Evolutionary conservation across 2,329 filamentous ascomycete species (phyloP).

Genomic region (Phaeosphaeria sp.): DNA sequence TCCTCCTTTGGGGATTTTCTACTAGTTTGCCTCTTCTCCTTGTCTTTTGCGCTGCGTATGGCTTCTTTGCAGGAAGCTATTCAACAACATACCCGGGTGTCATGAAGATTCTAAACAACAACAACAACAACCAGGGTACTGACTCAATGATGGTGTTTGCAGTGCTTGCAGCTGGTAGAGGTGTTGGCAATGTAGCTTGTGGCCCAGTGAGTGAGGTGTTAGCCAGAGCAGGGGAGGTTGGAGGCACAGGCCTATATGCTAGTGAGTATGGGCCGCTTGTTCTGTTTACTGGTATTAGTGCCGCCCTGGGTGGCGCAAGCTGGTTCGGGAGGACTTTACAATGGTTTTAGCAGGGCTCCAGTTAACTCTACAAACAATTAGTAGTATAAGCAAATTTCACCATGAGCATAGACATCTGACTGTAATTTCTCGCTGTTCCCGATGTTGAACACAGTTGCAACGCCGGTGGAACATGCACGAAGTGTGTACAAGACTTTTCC

Average conservation of each 20-base stretch:
- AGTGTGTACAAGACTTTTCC: too few relatives aligned
- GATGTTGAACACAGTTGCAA: too few relatives aligned
- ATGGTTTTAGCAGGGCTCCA: not conserved
- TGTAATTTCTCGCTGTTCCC: too few relatives aligned
- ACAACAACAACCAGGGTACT: constrained; percentile 17
- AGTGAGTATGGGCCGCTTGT: constrained; percentile 51
- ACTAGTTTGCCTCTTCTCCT: constrained; percentile 41
- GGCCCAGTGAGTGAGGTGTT: constrained; percentile 59
- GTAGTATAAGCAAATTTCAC: too few relatives aligned
- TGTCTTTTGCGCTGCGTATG: constrained; percentile 40
- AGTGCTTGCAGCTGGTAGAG: constrained; percentile 54
- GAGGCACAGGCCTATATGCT: constrained; percentile 43
- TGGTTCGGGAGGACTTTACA: constrained; percentile 20
- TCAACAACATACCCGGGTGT: constrained; percentile 33
- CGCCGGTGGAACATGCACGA: too few relatives aligned
- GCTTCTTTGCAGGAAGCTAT: constrained; percentile 41
- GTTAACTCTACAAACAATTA: too few relatives aligned
- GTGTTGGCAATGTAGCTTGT: constrained; percentile 57
- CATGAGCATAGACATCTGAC: too few relatives aligned
- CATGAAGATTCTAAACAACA: constrained; percentile 26
- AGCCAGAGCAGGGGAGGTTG: constrained; percentile 28
- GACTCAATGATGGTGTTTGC: constrained; percentile 54
- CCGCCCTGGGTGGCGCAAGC: constrained; percentile 38
- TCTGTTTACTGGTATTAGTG: constrained; percentile 51
- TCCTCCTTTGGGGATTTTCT: constrained; percentile 56